Evolutionary conservation across 768 basidiomycete species (phyloP).

Genomic region (Chiua virens): DNA sequence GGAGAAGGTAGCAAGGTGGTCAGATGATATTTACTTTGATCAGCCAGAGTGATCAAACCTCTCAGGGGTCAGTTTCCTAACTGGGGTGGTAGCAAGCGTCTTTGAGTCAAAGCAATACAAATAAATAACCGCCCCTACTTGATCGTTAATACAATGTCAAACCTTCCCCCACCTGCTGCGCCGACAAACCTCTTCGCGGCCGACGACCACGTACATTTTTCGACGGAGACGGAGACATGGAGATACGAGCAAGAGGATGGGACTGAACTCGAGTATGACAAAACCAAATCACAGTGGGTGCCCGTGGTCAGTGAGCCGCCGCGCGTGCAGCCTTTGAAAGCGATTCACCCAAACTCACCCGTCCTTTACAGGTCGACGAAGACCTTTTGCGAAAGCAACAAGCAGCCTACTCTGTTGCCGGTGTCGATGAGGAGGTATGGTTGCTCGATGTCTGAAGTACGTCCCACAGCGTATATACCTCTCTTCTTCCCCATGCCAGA

Average conservation of each 20-base stretch:
- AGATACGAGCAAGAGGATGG: constrained; percentile 89
- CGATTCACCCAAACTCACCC: not conserved
- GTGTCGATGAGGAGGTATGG: constrained; percentile 91
- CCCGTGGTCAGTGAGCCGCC: constrained; percentile 63
- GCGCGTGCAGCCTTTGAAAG: not conserved
- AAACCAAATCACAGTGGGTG: constrained; percentile 74
- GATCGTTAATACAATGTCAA: constrained; percentile 22
- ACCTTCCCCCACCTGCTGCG: constrained; percentile 45
- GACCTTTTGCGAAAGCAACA: constrained; percentile 87
- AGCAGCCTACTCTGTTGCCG: constrained; percentile 88
- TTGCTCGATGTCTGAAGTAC: constrained; percentile 16
- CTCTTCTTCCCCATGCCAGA: constrained; percentile 42
- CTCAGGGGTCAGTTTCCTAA: constrained; percentile 11
- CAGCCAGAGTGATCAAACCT: constrained; percentile 1
- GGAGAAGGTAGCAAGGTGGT: constrained; percentile 22
- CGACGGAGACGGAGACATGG: constrained; percentile 75
- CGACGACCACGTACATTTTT: constrained; percentile 83
- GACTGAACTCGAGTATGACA: constrained; percentile 87
- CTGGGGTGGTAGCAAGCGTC: not conserved
- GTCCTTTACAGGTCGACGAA: constrained; percentile 68
- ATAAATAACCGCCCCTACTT: constrained; percentile 32
- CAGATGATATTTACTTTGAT: constrained; percentile 23
- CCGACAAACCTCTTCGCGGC: constrained; percentile 64
- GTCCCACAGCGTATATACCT: constrained; percentile 25
- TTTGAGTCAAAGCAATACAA: constrained; percentile 41